Evolutionary conservation across 805 yeast species (phyloP).

Genomic region (Priceomyces castillae): DNA sequence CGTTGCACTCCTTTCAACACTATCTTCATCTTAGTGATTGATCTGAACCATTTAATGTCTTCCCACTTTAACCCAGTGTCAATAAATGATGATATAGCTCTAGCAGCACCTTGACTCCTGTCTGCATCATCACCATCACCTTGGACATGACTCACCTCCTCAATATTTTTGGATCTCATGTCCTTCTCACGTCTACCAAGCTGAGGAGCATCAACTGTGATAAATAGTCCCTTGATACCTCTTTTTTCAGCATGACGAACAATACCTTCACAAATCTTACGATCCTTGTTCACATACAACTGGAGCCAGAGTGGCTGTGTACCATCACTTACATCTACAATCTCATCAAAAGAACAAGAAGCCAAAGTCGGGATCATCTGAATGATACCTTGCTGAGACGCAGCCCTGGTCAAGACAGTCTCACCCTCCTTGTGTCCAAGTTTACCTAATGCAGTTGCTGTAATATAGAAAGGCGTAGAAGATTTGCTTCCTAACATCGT

Average conservation of each 20-base stretch:
- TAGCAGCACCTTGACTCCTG: constrained; percentile 77
- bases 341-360: constrained; percentile 84
- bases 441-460: constrained; percentile 91
- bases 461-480: constrained; percentile 77
- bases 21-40: constrained; percentile 39
- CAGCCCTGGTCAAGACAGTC: constrained; percentile 78
- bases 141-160: constrained; percentile 45
- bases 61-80: constrained; percentile 40
- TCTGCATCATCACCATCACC: constrained; percentile 56
- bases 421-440: constrained; percentile 95
- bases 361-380: constrained; percentile 95
- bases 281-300: constrained; percentile 76
- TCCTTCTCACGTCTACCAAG: constrained; percentile 91
- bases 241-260: constrained; percentile 69
- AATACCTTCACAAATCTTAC: constrained; percentile 57
- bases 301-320: constrained; percentile 87
- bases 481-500: constrained; percentile 70
- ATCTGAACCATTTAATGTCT: constrained; percentile 39
- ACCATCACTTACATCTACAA: constrained; percentile 62
- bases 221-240: constrained; percentile 78
- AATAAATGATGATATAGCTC: constrained; percentile 83
- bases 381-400: constrained; percentile 62
- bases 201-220: constrained; percentile 92
- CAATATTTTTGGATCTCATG: constrained; percentile 59
- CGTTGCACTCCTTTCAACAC: constrained; percentile 63